A percentile compares a stretch with the other conserved stretches of the same genome.
phyloP scores from a whole-genome alignment of 371 early-diverging fungal genomes.

The Rhizopus sp. region DNA sequence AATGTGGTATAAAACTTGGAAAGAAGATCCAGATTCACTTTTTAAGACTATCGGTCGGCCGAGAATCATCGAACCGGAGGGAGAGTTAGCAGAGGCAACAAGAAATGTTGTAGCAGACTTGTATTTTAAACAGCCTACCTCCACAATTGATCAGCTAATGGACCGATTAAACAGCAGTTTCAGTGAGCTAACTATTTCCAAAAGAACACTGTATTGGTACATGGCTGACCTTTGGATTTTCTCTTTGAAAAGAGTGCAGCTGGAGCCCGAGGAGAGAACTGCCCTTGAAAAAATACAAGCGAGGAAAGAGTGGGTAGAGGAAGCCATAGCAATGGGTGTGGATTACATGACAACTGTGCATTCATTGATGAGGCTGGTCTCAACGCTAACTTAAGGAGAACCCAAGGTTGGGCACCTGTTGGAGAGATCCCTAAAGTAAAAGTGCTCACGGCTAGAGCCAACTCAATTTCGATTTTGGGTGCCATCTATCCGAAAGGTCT shows the following conservation, averaged over 20 bases:
- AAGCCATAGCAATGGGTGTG: neutral
- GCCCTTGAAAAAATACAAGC: conserved; percentile 14
- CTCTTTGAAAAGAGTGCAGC: conserved; percentile 5
- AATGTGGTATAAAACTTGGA: neutral
- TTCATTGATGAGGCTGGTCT: conserved; percentile 12
- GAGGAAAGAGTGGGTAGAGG: conserved; percentile 17
- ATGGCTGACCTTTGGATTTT: conserved; percentile 10
- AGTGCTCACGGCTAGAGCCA: conserved; percentile 14
- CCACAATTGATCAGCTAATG: conserved; percentile 4
- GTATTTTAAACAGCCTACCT: conserved; percentile 7
- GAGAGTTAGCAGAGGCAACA: conserved; percentile 9
- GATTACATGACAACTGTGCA: conserved; percentile 21
- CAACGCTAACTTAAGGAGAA: conserved; percentile 16
- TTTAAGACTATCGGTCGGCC: conserved; percentile 14
- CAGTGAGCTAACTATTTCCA: neutral
- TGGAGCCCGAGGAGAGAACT: conserved; percentile 11
- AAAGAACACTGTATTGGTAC: conserved; percentile 6
- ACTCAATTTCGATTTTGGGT: conserved; percentile 13
- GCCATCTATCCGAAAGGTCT: conserved; percentile 9
- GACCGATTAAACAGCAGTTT: conserved; percentile 5
- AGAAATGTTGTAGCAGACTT: neutral
- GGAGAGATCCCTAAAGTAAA: conserved; percentile 13
- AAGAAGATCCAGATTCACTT: conserved; percentile 12
- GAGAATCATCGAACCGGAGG: conserved; percentile 9
- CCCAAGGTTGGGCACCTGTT: conserved; percentile 12